A percentile compares a stretch with the other conserved stretches of the same genome.
phyloP scores from a whole-genome alignment of 1,284 basidiomycete genomes.

The Fomitiporia mediterranea region DNA sequence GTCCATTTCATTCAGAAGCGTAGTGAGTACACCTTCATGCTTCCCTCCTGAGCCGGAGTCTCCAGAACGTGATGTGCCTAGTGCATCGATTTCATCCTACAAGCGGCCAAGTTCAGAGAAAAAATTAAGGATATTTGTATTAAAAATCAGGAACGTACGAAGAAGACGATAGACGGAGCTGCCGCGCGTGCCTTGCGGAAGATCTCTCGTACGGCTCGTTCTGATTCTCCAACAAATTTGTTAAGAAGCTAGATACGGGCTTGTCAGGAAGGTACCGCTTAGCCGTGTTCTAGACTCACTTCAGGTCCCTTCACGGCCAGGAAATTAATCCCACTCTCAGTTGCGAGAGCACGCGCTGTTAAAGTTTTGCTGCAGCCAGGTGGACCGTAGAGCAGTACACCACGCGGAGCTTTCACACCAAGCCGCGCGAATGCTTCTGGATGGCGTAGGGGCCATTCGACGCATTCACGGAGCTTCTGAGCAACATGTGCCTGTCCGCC shows the following conservation, averaged over 20 bases:
- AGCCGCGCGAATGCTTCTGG: slow-evolving; percentile 82
- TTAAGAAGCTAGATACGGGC: slow-evolving; percentile 78
- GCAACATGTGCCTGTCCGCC: slow-evolving; percentile 82
- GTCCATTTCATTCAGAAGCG: slow-evolving; percentile 96
- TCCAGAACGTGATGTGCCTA: slow-evolving; percentile 74
- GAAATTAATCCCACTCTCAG: slow-evolving; percentile 95
- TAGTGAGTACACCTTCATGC: slow-evolving; percentile 89
- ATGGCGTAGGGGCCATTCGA: slow-evolving; percentile 94
- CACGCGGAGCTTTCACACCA: slow-evolving; percentile 86
- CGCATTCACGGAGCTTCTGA: slow-evolving; percentile 79
- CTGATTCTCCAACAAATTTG: slow-evolving; percentile 98
- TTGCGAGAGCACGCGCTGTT: slow-evolving; percentile 90
- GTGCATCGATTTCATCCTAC: slow-evolving; percentile 96
- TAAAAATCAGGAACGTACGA: slow-evolving; percentile 51
- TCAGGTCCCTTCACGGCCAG: slow-evolving; percentile 98
- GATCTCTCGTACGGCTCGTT: slow-evolving; percentile 90
- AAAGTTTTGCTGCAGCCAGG: slow-evolving; percentile 98
- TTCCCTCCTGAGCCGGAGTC: slow-evolving; percentile 54
- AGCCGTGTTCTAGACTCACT: slow-evolving; percentile 39
- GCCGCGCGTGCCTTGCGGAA: slow-evolving; percentile 94
- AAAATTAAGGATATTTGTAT: slow-evolving; percentile 9
- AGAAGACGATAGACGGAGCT: slow-evolving; percentile 93
- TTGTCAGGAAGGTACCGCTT: no score
- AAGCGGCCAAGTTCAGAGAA: slow-evolving; percentile 1
- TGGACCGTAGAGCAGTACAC: slow-evolving; percentile 92